Evolutionary conservation across 441 rosid genomes (phyloP), one percentile per base, ranked within the genome.

Genomic region (Kokia cookei): DNA sequence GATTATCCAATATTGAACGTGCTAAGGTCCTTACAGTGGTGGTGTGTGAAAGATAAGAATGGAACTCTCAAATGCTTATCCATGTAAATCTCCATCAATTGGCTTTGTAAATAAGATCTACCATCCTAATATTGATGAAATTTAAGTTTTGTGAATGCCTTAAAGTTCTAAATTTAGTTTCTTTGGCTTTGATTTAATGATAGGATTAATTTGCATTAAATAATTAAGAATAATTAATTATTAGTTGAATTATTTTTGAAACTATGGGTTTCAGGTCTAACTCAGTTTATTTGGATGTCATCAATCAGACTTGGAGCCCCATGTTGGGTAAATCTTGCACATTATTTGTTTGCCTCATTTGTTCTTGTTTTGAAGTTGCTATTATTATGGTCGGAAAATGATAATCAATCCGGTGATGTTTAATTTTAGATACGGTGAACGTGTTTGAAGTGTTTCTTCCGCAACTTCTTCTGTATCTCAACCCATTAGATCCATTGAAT

Each of bases 231-330:
- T 42, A 9, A 53, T 54, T 47, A 11, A 4, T 66, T 63, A 59
- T 57, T 45, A 42, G 27, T 40, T 72, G 7, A 13, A 27, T 5
- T 40, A 12, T 2, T 9, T 26, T 7, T 71, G 55, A 10, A 26
- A 47, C 59, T 77, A 50, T 57, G 81, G 75, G 8, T 73, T 84
- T 81, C 90, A 94, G 98, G 91, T 94, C 97, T 1, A 97, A 97
- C 65, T 92, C 97, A 19, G 93, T 94, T 78, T 94, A 96, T 80
- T 86, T 94, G 80, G 99, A 94, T 85, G 97, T 94, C 79, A 89
- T 93, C 79, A 94, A 94, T 73, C 94, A 94, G 68, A 93, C 90
- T n/a, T 94, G 96, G 98, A 91, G 98, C 84, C 99, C 99, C 55
- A 91, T 93, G 98, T 93, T 91, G 42, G 97, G 99, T 95, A 90